Evolutionary conservation across 1,284 basidiomycete species (phyloP).

Genomic region (Puccinia polysora): DNA sequence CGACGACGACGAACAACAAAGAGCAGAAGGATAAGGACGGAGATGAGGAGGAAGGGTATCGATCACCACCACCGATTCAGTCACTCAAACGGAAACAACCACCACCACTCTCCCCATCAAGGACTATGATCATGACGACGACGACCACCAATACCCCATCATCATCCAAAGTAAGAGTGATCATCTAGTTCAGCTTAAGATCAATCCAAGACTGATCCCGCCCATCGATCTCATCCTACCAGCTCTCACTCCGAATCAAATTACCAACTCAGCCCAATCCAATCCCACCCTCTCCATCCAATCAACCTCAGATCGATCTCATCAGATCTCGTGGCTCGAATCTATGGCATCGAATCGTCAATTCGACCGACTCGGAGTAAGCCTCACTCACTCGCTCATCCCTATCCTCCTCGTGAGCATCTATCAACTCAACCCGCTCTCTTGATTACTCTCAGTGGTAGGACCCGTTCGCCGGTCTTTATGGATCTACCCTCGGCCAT

Average conservation of each 20-base stretch:
- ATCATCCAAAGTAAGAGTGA: too few relatives aligned
- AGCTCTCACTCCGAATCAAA: slow-evolving; percentile 18
- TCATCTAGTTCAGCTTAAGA: too few relatives aligned
- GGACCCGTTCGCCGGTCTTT: slow-evolving; percentile 16
- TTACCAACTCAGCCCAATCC: background rate
- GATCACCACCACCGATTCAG: too few relatives aligned
- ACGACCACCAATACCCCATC: too few relatives aligned
- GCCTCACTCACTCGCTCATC: background rate
- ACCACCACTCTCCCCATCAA: background rate
- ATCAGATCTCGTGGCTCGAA: slow-evolving; percentile 13
- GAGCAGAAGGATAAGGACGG: background rate
- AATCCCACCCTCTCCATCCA: background rate
- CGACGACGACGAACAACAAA: background rate
- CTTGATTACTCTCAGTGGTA: slow-evolving; percentile 8
- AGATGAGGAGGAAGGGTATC: too few relatives aligned
- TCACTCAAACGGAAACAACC: slow-evolving; percentile 4
- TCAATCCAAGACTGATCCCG: background rate
- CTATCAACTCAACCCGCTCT: background rate
- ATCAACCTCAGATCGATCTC: slow-evolving; percentile 8
- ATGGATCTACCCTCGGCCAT: slow-evolving; percentile 33
- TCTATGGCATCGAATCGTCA: slow-evolving; percentile 39
- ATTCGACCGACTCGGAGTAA: slow-evolving; percentile 32
- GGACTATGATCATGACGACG: too few relatives aligned
- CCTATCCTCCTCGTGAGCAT: background rate
- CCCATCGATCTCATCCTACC: background rate